Evolutionary conservation across 345 rosid genomes (phyloP).

Genomic region (Cardiospermum halicacabum): DNA sequence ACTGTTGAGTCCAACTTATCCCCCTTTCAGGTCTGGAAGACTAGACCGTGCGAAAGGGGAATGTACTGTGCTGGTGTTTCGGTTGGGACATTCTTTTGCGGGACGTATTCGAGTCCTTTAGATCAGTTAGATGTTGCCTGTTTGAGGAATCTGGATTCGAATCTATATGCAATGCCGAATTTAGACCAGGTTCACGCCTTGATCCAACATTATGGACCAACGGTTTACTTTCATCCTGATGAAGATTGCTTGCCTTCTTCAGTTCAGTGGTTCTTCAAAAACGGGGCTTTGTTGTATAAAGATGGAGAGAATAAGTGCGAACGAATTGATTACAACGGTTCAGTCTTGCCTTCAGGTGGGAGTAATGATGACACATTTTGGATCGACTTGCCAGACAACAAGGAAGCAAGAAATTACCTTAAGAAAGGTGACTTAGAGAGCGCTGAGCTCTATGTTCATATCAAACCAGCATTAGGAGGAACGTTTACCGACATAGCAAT

Average conservation of each 20-base stretch:
- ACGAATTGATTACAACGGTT: constrained; percentile 48
- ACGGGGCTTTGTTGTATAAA: constrained; percentile 60
- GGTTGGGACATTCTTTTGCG: constrained; percentile 79
- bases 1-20: constrained; percentile 29
- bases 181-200: constrained; percentile 70
- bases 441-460: constrained; percentile 80
- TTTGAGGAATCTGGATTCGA: constrained; percentile 61
- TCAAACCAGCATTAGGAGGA: constrained; percentile 86
- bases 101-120: constrained; percentile 31
- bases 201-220: constrained; percentile 73
- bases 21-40: constrained; percentile 59
- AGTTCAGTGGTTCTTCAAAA: constrained; percentile 82
- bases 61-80: constrained; percentile 62
- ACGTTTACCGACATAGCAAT: constrained; percentile 82
- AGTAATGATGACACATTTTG: constrained; percentile 64
- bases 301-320: constrained; percentile 42
- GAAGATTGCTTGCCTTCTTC: constrained; percentile 87
- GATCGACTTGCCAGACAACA: constrained; percentile 70
- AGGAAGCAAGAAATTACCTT: constrained; percentile 43
- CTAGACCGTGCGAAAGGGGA: constrained; percentile 68
- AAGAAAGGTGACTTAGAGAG: constrained; percentile 62
- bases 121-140: constrained; percentile 52
- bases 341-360: constrained; percentile 72
- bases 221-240: constrained; percentile 84
- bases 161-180: constrained; percentile 70